phyloP scores from a whole-genome alignment of 1,284 basidiomycete species.

The Cryptococcus amylolentus region DNA sequence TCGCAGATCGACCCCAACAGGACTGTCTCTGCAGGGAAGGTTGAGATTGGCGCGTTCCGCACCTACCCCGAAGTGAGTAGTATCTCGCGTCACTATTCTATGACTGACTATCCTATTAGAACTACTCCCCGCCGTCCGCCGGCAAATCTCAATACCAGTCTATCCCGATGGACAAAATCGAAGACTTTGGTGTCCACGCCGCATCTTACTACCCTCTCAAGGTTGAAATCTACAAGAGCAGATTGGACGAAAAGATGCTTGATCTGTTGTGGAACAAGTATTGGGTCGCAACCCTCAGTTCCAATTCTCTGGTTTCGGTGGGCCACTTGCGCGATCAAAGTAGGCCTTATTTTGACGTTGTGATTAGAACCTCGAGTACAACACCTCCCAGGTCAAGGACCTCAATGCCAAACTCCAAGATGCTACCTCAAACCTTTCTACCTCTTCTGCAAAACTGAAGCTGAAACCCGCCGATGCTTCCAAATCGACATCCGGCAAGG shows the following conservation, averaged over 20 bases:
- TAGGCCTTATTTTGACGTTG: background rate
- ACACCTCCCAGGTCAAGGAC: constrained; percentile 81
- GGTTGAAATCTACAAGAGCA: constrained; percentile 90
- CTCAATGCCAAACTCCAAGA: constrained; percentile 73
- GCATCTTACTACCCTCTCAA: constrained; percentile 92
- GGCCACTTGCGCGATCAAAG: constrained; percentile 34
- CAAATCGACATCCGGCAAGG: constrained; percentile 16
- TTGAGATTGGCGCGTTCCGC: constrained; percentile 96
- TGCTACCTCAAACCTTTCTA: constrained; percentile 25
- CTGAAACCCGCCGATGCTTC: constrained; percentile 43
- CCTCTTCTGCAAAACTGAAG: constrained; percentile 19
- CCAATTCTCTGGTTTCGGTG: constrained; percentile 84
- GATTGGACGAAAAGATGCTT: constrained; percentile 77
- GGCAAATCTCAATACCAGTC: constrained; percentile 81
- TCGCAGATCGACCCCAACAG: constrained; percentile 91
- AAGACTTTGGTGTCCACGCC: constrained; percentile 98
- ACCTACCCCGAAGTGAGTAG: constrained; percentile 74
- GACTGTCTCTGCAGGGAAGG: constrained; percentile 94
- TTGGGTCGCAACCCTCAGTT: constrained; percentile 93
- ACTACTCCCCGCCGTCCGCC: constrained; percentile 72
- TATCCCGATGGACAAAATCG: constrained; percentile 90
- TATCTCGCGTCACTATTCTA: background rate
- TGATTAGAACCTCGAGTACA: constrained; percentile 82
- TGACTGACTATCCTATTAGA: constrained; percentile 39
- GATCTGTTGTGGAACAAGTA: constrained; percentile 98